Conservation (phyloP, 805 yeast species). For the Barnettozyma pratensis region DNA sequence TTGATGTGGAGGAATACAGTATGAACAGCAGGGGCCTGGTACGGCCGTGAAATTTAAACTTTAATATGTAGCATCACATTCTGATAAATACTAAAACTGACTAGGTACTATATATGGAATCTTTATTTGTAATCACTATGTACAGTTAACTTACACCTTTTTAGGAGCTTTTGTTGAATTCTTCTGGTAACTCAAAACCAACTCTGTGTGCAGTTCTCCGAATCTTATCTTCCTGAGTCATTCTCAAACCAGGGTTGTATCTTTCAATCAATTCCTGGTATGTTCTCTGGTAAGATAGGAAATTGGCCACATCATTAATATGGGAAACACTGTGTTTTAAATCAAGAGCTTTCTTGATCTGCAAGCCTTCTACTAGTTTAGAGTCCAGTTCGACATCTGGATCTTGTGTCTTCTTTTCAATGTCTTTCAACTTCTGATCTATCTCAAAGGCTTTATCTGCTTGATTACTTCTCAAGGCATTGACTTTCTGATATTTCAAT, state of each 20-base stretch:
- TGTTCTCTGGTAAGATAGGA: constrained; percentile 64
- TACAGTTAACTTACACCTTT: no score
- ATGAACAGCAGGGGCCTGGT: neutral
- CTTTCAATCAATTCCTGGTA: constrained; percentile 77
- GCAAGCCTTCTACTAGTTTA: constrained; percentile 11
- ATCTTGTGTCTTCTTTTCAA: constrained; percentile 16
- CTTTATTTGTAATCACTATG: no score
- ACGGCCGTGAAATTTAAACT: neutral
- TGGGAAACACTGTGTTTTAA: constrained; percentile 29
- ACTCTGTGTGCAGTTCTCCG: constrained; percentile 79
- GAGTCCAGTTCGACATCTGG: constrained; percentile 15
- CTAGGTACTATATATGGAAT: no score
- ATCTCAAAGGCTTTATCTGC: constrained; percentile 17
- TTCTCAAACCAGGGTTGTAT: constrained; percentile 78
- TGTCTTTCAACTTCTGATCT: constrained; percentile 14
- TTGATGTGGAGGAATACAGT: neutral
- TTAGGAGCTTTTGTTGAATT: neutral
- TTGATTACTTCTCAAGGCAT: constrained; percentile 21
- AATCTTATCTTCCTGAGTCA: constrained; percentile 75
- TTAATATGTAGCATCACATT: neutral
- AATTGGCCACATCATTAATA: constrained; percentile 55
- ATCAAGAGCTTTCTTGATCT: constrained; percentile 9
- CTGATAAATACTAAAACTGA: neutral
- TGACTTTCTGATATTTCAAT: constrained; percentile 22
- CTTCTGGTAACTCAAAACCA: constrained; percentile 69